Evolutionary conservation across 345 rosid species (phyloP).

Genomic region (Lagerstroemia speciosa): DNA sequence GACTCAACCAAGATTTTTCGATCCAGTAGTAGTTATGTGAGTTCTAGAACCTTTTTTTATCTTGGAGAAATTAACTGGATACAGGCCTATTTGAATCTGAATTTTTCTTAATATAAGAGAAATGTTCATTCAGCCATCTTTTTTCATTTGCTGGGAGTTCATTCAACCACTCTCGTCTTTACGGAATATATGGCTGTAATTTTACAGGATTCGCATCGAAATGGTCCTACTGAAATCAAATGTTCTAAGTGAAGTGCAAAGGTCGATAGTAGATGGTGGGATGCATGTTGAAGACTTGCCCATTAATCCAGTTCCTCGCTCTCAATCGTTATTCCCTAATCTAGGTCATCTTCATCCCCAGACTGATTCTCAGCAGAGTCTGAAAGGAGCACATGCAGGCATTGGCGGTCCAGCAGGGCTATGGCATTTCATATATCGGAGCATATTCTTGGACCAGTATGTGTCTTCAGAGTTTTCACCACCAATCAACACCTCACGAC

Average conservation of each 20-base stretch:
- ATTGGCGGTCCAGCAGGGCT: conserved; percentile 93
- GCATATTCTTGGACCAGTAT: conserved; percentile 90
- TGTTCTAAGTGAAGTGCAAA: conserved; percentile 78
- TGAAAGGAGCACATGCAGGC: conserved; percentile 46
- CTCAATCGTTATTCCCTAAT: conserved; percentile 34
- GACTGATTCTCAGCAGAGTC: conserved; percentile 40
- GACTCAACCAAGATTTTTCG: not conserved
- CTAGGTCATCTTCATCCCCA: conserved; percentile 33
- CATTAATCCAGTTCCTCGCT: conserved; percentile 43
- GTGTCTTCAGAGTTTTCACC: conserved; percentile 83
- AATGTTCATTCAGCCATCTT: not conserved
- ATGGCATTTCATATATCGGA: conserved; percentile 97
- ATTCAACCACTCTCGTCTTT: not conserved
- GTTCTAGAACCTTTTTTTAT: not conserved
- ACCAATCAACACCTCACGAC: conserved; percentile 61
- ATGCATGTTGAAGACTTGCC: conserved; percentile 88
- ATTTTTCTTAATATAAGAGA: not conserved
- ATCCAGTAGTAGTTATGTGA: not conserved
- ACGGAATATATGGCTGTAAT: conserved; percentile 3
- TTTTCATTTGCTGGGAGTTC: no score
- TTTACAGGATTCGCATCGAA: conserved; percentile 68
- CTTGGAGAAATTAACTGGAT: not conserved
- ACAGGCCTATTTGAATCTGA: not conserved
- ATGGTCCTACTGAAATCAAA: conserved; percentile 73
- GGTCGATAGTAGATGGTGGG: conserved; percentile 88